These are phyloP conservation scores for Parachaetomium inaequale DNA, from an alignment of 495 filamentous ascomycete genomes.

Conservation along the genomic window DNA sequence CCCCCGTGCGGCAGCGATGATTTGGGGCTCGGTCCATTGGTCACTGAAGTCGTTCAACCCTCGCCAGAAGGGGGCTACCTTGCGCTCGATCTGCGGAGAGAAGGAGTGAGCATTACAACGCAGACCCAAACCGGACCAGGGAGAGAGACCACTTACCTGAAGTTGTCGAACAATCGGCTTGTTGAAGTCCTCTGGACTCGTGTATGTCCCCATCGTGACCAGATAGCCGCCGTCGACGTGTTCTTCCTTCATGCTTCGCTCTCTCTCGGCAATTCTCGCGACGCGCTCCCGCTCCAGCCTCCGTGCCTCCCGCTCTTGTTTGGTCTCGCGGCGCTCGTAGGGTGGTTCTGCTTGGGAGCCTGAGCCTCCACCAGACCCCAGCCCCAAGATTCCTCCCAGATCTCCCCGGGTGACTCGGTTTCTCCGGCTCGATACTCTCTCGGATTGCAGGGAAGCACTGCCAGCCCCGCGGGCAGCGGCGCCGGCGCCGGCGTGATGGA, in stretches of 20 bases:
- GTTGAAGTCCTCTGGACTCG: constrained; percentile 87
- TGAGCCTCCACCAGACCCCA: constrained; percentile 22
- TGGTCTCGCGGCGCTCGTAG: constrained; percentile 71
- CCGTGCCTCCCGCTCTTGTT: constrained; percentile 84
- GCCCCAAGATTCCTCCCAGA: constrained; percentile 25
- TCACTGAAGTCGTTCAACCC: constrained; percentile 85
- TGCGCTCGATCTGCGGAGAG: constrained; percentile 74
- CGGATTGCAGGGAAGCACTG: constrained; percentile 22
- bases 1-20: constrained; percentile 85
- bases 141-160: constrained; percentile 59
- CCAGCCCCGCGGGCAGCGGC: constrained; percentile 17
- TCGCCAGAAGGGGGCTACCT: constrained; percentile 91
- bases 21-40: constrained; percentile 89
- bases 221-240: constrained; percentile 92
- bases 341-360: constrained; percentile 31
- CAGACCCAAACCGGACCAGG: neutral
- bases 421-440: constrained; percentile 25
- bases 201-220: constrained; percentile 92
- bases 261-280: constrained; percentile 72
- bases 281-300: constrained; percentile 76
- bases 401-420: constrained; percentile 31
- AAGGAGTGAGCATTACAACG: constrained; percentile 14
- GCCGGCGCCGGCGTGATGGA: constrained; percentile 19
- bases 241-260: constrained; percentile 89
- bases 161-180: constrained; percentile 86